phyloP scores from a whole-genome alignment of 345 rosid genomes.

The Arabidopsis thaliana region TAIR10.1 NC_003074.8:3082001-3082500 shows the following conservation, averaged over 20 bases:
- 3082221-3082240: neutral
- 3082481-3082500: constrained; percentile 78
- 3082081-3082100: constrained; percentile 81
- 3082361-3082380: constrained; percentile 56
- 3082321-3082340: constrained; percentile 87
- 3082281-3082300: neutral
- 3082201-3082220: constrained; percentile 11
- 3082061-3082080: constrained; percentile 62
- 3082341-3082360: constrained; percentile 67
- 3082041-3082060: constrained; percentile 71
- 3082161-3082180: neutral
- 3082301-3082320: constrained; percentile 5
- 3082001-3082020: neutral
- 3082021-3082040: constrained; percentile 57
- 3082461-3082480: constrained; percentile 77
- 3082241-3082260: neutral
- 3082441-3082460: constrained; percentile 53
- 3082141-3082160: neutral
- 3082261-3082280: constrained; percentile 6
- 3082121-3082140: neutral
- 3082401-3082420: neutral
- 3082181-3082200: neutral
- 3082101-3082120: constrained; percentile 81
- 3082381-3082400: neutral
- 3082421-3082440: neutral